Conservation (phyloP, 2,329 filamentous ascomycete species). For the Trichoderma koningii region DNA sequence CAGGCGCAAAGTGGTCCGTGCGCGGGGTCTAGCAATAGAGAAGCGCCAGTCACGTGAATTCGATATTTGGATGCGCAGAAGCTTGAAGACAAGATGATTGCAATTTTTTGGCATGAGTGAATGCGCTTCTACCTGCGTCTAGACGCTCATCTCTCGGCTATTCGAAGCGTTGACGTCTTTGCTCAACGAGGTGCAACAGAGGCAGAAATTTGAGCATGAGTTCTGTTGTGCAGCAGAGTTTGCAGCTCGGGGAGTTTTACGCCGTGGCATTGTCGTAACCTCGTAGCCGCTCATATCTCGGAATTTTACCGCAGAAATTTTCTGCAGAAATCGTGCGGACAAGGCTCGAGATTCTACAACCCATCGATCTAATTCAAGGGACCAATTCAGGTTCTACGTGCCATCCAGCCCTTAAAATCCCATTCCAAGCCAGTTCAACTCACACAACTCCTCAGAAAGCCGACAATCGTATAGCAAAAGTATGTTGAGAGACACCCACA, state of each 20-base stretch:
- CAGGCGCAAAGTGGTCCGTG: slow-evolving; percentile 35
- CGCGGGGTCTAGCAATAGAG: slow-evolving; percentile 13
- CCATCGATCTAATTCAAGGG: not conserved
- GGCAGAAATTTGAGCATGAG: not conserved
- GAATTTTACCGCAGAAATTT: not conserved
- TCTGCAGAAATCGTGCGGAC: not conserved
- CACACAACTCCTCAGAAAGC: not conserved
- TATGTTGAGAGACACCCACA: slow-evolving; percentile 46
- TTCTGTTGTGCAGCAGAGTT: no score
- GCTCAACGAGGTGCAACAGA: not conserved
- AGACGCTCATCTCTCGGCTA: slow-evolving; percentile 4
- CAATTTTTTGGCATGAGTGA: not conserved
- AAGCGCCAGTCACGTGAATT: slow-evolving; percentile 22
- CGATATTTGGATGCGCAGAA: slow-evolving; percentile 2
- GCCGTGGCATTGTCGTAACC: not conserved
- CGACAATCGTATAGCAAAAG: not conserved
- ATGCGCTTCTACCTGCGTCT: no score
- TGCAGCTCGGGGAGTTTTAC: not conserved
- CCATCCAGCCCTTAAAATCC: not conserved
- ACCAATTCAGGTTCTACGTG: not conserved
- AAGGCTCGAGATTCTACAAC: not conserved
- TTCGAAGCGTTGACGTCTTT: not conserved
- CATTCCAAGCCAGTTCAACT: not conserved
- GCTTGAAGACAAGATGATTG: not conserved
- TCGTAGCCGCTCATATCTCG: no score